Evolutionary conservation across 2,329 filamentous ascomycete genomes (phyloP).

Genomic region (Cytospora chrysosperma): DNA sequence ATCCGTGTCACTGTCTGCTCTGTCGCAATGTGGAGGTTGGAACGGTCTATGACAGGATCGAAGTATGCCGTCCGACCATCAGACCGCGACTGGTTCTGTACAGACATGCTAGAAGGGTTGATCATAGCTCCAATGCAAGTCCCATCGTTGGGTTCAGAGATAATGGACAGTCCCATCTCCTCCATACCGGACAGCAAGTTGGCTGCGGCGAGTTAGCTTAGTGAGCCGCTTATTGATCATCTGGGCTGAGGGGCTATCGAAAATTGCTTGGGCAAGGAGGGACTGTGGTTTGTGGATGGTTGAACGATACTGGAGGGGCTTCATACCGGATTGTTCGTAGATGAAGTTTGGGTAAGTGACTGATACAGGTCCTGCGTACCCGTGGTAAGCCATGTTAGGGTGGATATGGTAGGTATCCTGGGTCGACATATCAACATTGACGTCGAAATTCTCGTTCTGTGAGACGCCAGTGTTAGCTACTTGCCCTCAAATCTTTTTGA

Average conservation of each 20-base stretch:
- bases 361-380: slow-evolving; percentile 37
- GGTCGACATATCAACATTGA: slow-evolving; percentile 27
- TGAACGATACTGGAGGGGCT: not conserved
- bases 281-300: not conserved
- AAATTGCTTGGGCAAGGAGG: not conserved
- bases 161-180: slow-evolving; percentile 37
- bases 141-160: slow-evolving; percentile 39
- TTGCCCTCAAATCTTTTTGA: accelerated
- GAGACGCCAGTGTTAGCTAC: not conserved
- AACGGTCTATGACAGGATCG: slow-evolving; percentile 36
- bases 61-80: slow-evolving; percentile 43
- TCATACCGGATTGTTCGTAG: slow-evolving; percentile 41
- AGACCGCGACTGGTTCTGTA: slow-evolving; percentile 40
- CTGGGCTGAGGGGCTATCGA: not conserved
- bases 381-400: slow-evolving; percentile 34
- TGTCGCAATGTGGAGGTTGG: slow-evolving; percentile 41
- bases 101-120: slow-evolving; percentile 39
- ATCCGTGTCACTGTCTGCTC: slow-evolving; percentile 40
- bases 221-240: not conserved
- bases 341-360: slow-evolving; percentile 40
- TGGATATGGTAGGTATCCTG: slow-evolving; percentile 30
- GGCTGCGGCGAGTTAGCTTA: slow-evolving; percentile 30
- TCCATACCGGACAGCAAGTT: slow-evolving; percentile 39
- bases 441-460: slow-evolving; percentile 39
- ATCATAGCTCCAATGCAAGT: slow-evolving; percentile 37